Conservation (phyloP, 805 yeast species). For the Candida insectorum region DNA sequence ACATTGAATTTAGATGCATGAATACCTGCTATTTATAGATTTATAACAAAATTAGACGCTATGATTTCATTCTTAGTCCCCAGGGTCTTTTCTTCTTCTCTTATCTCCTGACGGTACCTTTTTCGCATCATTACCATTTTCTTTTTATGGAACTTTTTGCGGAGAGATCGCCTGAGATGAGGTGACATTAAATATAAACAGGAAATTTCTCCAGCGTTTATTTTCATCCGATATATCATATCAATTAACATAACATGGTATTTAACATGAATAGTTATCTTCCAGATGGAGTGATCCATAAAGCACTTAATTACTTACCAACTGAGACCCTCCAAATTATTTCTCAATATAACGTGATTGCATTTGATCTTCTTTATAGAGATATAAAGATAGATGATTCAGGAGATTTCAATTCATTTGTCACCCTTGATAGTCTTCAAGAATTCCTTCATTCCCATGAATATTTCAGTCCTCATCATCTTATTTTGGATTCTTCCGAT, state of each 20-base stretch:
- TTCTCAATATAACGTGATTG: constrained; percentile 1
- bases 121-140: no score
- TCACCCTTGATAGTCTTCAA: constrained; percentile 1
- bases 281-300: constrained; percentile 3
- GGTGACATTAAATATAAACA: no score
- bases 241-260: no score
- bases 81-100: no score
- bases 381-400: not conserved
- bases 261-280: no score
- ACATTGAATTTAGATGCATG: constrained; percentile 29
- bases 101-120: no score
- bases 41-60: no score
- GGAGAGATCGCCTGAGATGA: not conserved
- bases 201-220: no score
- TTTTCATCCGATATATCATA: no score
- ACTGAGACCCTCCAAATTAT: not conserved
- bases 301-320: constrained; percentile 4
- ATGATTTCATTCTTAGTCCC: no score
- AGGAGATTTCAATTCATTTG: not conserved
- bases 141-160: constrained; percentile 1
- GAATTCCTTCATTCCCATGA: constrained; percentile 1
- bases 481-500: constrained; percentile 2
- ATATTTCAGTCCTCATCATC: constrained; percentile 3
- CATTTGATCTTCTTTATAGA: constrained; percentile 2
- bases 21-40: no score